Percentiles rank a stretch among this genome's conserved stretches.
These are phyloP conservation scores for Pulveroboletus frians DNA, from an alignment of 768 basidiomycete species.

Conservation along the genomic window DNA sequence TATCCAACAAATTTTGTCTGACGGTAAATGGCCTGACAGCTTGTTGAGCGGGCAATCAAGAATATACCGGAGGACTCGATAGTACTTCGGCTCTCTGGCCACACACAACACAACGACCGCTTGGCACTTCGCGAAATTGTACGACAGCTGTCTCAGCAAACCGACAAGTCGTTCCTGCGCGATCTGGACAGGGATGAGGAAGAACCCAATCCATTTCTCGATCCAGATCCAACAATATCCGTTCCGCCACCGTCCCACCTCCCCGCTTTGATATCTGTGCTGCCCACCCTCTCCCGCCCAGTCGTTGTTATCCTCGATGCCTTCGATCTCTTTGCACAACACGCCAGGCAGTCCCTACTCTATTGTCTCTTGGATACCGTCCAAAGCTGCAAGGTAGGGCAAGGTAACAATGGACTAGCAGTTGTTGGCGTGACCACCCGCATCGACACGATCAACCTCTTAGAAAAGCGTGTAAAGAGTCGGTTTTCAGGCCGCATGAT, in stretches of 20 bases:
- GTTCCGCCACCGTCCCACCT: slow-evolving; percentile 67
- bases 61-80: slow-evolving; percentile 51
- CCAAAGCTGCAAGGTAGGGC: slow-evolving; percentile 69
- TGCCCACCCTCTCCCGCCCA: slow-evolving; percentile 76
- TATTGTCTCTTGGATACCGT: slow-evolving; percentile 95
- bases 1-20: background rate
- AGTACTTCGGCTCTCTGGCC: slow-evolving; percentile 77
- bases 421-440: slow-evolving; percentile 85
- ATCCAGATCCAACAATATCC: slow-evolving; percentile 30
- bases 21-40: slow-evolving; percentile 33
- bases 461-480: slow-evolving; percentile 97
- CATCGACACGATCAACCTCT: slow-evolving; percentile 78
- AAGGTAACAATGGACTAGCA: slow-evolving; percentile 62
- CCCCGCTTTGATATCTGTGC: slow-evolving; percentile 64
- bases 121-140: slow-evolving; percentile 92
- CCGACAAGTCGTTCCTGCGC: slow-evolving; percentile 52
- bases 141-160: slow-evolving; percentile 73
- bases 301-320: slow-evolving; percentile 83
- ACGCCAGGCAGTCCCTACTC: slow-evolving; percentile 86
- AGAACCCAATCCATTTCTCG: slow-evolving; percentile 49
- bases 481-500: slow-evolving; percentile 92
- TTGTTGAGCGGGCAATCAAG: slow-evolving; percentile 55
- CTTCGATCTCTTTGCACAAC: slow-evolving; percentile 89
- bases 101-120: slow-evolving; percentile 79
- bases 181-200: slow-evolving; percentile 32